Percentiles rank a stretch among this genome's conserved stretches.
phyloP scores from a whole-genome alignment of 495 filamentous ascomycete species.

The Neurospora hispaniola region DNA sequence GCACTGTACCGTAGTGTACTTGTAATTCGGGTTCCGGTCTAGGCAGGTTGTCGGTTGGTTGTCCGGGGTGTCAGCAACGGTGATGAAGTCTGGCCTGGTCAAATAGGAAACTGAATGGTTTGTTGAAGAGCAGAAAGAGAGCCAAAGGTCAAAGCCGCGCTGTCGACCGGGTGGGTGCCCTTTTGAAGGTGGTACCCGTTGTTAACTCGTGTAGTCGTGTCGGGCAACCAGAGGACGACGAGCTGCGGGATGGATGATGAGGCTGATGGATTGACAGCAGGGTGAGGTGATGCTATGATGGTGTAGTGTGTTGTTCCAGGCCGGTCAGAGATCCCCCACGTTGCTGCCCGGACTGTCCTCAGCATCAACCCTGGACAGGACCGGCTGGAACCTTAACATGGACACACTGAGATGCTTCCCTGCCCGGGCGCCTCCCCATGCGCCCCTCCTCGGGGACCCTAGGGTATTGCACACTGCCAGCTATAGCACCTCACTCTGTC shows the following conservation, averaged over 20 bases:
- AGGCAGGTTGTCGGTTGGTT: constrained; percentile 1
- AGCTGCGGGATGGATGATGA: background rate
- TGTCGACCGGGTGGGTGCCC: background rate
- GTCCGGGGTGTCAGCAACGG: background rate
- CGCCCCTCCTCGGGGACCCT: background rate
- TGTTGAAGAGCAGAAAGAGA: background rate
- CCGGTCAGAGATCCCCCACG: constrained; percentile 1
- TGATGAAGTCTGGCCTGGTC: constrained; percentile 10
- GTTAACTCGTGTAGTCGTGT: constrained; percentile 7
- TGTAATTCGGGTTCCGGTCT: background rate
- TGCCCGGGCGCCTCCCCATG: background rate
- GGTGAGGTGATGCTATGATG: background rate
- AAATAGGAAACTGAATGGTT: constrained; percentile 2
- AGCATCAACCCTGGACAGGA: background rate
- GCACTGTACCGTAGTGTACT: background rate
- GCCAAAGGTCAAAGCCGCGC: constrained; percentile 1
- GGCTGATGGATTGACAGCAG: background rate
- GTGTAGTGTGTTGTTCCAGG: constrained; percentile 2
- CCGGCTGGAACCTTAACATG: background rate
- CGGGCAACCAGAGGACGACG: constrained; percentile 15
- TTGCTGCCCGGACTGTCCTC: background rate
- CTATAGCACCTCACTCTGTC: background rate
- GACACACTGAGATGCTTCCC: background rate
- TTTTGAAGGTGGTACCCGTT: background rate
- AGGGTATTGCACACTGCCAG: background rate